Evolutionary conservation across 352 stramenopile species (phyloP).

Genomic region (Phytophthora boehmeriae): DNA sequence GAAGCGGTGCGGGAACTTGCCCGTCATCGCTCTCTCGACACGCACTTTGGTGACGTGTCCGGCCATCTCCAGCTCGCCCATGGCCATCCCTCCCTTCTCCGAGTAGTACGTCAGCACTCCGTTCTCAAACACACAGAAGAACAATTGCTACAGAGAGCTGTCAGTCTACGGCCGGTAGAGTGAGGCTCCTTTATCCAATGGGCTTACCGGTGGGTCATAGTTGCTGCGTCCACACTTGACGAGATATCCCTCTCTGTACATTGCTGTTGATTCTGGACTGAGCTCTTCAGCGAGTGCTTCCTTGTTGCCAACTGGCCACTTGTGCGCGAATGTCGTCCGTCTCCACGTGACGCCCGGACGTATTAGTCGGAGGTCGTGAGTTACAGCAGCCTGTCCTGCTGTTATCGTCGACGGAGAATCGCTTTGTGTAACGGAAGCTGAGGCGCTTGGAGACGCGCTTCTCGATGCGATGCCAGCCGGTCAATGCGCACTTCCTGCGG

Average conservation of each 20-base stretch:
- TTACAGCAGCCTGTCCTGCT: constrained; percentile 18
- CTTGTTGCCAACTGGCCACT: constrained; percentile 18
- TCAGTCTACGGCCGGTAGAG: neutral
- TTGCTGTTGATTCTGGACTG: too few species aligned
- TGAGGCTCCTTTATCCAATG: neutral
- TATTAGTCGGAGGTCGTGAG: too few species aligned
- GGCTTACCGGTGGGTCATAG: constrained; percentile 58
- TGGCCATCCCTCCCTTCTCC: constrained; percentile 71
- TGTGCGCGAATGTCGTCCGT: neutral
- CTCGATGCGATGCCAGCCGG: neutral
- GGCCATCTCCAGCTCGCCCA: constrained; percentile 67
- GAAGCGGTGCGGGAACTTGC: constrained; percentile 82
- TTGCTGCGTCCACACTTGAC: constrained; percentile 57
- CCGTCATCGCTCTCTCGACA: constrained; percentile 63
- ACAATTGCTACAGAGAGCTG: constrained; percentile 38
- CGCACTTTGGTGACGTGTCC: constrained; percentile 80
- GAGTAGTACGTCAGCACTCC: constrained; percentile 75
- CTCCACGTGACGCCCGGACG: too few species aligned
- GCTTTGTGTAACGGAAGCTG: constrained; percentile 22
- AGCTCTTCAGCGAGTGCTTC: constrained; percentile 4
- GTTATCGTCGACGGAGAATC: constrained; percentile 24
- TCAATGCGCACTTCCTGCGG: neutral
- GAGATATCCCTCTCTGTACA: constrained; percentile 86
- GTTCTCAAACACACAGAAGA: constrained; percentile 83
- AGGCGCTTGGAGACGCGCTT: neutral